Evolutionary conservation across 305 asterid genomes (phyloP).

Genomic region (Lippia alba): DNA sequence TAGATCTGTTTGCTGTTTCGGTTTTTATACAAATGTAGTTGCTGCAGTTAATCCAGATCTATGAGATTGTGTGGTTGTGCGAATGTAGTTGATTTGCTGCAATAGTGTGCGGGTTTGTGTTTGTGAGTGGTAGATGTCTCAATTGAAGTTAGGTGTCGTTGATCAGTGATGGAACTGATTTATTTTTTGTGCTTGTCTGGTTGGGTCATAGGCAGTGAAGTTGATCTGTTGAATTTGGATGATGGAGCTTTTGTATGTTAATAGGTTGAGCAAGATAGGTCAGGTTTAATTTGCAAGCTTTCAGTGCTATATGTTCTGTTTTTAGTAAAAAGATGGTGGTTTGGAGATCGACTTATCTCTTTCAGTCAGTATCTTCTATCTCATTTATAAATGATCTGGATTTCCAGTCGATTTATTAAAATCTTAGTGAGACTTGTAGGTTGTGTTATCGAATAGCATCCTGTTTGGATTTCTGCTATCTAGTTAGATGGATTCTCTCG

Average conservation of each 20-base stretch:
- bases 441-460: not conserved
- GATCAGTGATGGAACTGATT: conserved; percentile 27
- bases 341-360: not conserved
- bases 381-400: not conserved
- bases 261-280: not conserved
- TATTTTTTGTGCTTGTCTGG: conserved; percentile 13
- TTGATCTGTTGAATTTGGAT: conserved; percentile 22
- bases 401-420: not conserved
- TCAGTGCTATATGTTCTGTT: not conserved
- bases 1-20: conserved; percentile 44
- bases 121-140: not conserved
- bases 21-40: conserved; percentile 32
- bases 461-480: not conserved
- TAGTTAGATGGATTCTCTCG: not conserved
- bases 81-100: conserved; percentile 9
- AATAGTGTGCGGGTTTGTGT: not conserved
- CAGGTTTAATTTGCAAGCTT: conserved; percentile 2
- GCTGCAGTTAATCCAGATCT: conserved; percentile 43
- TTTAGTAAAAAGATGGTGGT: not conserved
- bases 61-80: not conserved
- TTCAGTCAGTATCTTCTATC: too few species aligned
- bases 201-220: conserved; percentile 23
- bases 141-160: conserved; percentile 22
- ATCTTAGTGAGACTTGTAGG: conserved; percentile 5
- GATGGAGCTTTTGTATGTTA: not conserved